A percentile compares a stretch with the other conserved stretches of the same genome.
Conservation (phyloP, 148 eudicot genomes). For the Chenopodium berlandieri region DNA sequence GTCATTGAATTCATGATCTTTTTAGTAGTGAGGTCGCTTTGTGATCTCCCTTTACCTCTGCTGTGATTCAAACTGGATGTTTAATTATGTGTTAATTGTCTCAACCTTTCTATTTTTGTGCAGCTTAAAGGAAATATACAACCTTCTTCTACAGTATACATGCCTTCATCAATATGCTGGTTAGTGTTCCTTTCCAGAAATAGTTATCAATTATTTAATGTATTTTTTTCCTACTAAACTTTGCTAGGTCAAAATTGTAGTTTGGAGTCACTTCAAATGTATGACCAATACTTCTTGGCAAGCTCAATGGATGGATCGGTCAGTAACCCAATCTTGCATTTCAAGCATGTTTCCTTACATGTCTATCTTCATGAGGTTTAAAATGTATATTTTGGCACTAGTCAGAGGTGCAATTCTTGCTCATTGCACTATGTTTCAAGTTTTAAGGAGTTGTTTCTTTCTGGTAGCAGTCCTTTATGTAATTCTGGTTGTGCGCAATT, state of each 20-base stretch:
- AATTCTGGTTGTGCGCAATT: background rate
- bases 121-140: conserved; percentile 56
- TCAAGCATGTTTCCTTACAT: conserved; percentile 8
- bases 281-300: conserved; percentile 73
- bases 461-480: background rate
- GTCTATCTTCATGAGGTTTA: background rate
- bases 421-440: background rate
- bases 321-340: conserved; percentile 25
- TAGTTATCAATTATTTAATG: background rate
- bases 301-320: conserved; percentile 97
- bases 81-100: background rate
- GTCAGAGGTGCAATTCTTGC: background rate
- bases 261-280: conserved; percentile 60
- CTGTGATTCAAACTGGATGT: background rate
- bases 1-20: background rate
- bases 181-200: conserved; percentile 35
- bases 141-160: conserved; percentile 36
- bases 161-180: conserved; percentile 85
- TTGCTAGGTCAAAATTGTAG: conserved; percentile 37
- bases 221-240: conserved; percentile 8
- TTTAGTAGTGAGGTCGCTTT: background rate
- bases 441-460: background rate
- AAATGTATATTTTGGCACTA: background rate
- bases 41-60: background rate
- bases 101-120: conserved; percentile 13